Conservation (phyloP, 306 rosid species). For the Vicia sativa region DNA sequence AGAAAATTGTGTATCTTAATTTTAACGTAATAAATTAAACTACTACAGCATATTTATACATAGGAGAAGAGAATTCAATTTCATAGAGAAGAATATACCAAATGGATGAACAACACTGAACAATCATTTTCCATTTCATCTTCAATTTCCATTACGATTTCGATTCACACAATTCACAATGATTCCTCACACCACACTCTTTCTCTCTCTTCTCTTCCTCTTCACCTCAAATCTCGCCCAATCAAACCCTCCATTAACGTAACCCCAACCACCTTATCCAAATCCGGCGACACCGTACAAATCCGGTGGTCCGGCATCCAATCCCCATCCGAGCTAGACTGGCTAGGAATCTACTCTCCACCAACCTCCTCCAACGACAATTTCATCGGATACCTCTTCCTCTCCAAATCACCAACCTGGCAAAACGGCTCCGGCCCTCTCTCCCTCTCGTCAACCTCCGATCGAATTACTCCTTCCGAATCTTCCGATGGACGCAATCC, state of each 20-base stretch:
- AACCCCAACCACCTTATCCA: constrained; percentile 51
- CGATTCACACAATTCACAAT: background rate
- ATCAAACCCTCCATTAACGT: constrained; percentile 49
- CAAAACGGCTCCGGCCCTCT: constrained; percentile 70
- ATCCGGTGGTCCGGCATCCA: constrained; percentile 71
- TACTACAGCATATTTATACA: too few relatives aligned
- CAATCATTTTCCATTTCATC: background rate
- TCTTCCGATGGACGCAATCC: constrained; percentile 72
- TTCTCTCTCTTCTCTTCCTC: background rate
- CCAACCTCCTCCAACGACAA: constrained; percentile 56
- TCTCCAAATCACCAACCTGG: constrained; percentile 61
- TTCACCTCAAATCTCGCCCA: constrained; percentile 7
- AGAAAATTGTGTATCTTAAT: too few relatives aligned
- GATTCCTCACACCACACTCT: background rate
- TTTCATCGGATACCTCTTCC: constrained; percentile 81
- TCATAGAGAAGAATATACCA: too few relatives aligned
- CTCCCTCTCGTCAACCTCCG: constrained; percentile 76
- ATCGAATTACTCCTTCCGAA: constrained; percentile 75
- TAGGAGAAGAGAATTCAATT: too few relatives aligned
- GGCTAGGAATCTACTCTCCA: constrained; percentile 83
- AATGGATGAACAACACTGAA: background rate
- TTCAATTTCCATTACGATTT: background rate
- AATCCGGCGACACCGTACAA: constrained; percentile 59
- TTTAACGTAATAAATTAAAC: too few relatives aligned
- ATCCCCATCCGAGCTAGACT: constrained; percentile 73